Percentiles rank a stretch among this genome's conserved stretches.
Evolutionary conservation across 106 monocot genomes (phyloP).

Genomic region (Dendrobium chrysotoxum): DNA sequence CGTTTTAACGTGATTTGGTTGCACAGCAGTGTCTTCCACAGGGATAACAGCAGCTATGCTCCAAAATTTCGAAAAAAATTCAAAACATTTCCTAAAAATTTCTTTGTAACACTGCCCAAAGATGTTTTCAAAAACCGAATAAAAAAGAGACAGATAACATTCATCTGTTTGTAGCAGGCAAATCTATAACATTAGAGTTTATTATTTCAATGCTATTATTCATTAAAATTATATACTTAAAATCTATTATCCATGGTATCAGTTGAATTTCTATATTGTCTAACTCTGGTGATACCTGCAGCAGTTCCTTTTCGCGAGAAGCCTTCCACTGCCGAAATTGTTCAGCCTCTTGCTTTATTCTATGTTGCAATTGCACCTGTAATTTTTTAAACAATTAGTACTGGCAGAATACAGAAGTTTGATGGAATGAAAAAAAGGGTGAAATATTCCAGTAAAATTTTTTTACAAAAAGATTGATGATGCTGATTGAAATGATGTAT

Average conservation of each 20-base stretch:
- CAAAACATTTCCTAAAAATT: too few species aligned
- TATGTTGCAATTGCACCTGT: conserved; percentile 94
- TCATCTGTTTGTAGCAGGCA: neutral
- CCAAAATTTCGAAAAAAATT: too few species aligned
- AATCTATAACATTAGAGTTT: neutral
- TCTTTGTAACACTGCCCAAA: too few species aligned
- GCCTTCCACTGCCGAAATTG: conserved; percentile 97
- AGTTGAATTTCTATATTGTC: neutral
- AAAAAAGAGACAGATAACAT: neutral
- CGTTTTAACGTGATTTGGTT: too few species aligned
- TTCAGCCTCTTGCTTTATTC: conserved; percentile 95
- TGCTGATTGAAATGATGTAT: neutral
- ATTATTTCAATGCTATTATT: neutral
- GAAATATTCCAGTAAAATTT: neutral
- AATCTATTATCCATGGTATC: neutral
- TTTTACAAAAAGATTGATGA: neutral
- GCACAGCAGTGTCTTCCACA: too few species aligned
- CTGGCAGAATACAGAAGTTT: neutral
- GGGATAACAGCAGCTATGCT: too few species aligned
- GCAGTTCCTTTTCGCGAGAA: conserved; percentile 90
- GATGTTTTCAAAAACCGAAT: neutral
- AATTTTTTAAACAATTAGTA: conserved; percentile 1
- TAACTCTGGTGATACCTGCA: conserved; percentile 47
- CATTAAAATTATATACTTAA: neutral
- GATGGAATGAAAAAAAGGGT: neutral